phyloP scores from a whole-genome alignment of 306 rosid genomes.

The Prunus mongolica region DNA sequence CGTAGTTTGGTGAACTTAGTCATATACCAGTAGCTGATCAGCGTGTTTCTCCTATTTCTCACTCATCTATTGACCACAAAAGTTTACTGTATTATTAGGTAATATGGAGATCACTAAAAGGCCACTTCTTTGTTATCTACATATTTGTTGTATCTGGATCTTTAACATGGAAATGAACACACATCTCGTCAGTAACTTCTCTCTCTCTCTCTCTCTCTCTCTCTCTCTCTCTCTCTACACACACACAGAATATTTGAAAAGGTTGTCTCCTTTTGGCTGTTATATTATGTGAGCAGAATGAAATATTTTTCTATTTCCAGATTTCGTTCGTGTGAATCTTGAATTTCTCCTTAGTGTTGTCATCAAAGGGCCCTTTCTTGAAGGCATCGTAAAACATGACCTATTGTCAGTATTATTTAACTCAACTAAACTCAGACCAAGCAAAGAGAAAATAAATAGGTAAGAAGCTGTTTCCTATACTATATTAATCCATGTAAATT shows the following conservation, averaged over 20 bases:
- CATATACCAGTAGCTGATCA: slow-evolving; percentile 17
- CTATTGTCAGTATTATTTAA: background rate
- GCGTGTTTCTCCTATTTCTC: background rate
- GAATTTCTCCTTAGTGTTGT: background rate
- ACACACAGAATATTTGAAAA: background rate
- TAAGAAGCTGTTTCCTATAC: background rate
- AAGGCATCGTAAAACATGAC: background rate
- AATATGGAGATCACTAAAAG: slow-evolving; percentile 13
- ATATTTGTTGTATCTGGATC: slow-evolving; percentile 4
- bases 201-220: background rate
- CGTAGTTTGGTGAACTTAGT: slow-evolving; percentile 13
- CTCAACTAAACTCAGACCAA: background rate
- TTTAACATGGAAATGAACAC: slow-evolving; percentile 8
- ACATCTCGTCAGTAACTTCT: background rate
- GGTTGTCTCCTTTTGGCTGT: background rate
- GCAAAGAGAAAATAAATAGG: background rate
- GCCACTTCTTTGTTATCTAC: background rate
- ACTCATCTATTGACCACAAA: slow-evolving; percentile 5
- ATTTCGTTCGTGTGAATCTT: background rate
- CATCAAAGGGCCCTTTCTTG: background rate
- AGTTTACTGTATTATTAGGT: slow-evolving; percentile 12
- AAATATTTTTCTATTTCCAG: background rate
- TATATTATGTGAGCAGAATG: background rate
- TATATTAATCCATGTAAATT: no score
- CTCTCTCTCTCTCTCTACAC: background rate